A percentile compares a stretch with the other conserved stretches of the same genome.
phyloP scores from a whole-genome alignment of 441 rosid genomes.

The Erodium moschatum region DNA sequence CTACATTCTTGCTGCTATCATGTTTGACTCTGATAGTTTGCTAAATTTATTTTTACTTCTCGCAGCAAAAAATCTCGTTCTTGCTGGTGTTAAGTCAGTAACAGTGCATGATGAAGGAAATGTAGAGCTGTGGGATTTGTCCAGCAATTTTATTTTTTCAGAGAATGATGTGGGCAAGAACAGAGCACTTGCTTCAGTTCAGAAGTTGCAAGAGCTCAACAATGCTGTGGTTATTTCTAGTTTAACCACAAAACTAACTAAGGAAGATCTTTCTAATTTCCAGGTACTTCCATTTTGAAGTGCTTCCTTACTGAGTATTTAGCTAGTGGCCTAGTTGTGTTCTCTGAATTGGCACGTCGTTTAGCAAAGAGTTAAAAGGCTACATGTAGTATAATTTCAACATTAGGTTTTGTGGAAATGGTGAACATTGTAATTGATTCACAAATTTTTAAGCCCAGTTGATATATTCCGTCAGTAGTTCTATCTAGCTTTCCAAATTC shows the following conservation, averaged over 20 bases:
- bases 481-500: no score
- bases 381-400: not conserved
- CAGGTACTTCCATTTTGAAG: slow-evolving; percentile 36
- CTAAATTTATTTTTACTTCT: not conserved
- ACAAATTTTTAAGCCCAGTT: no score
- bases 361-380: not conserved
- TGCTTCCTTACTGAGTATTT: not conserved
- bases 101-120: slow-evolving; percentile 68
- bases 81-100: slow-evolving; percentile 89
- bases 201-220: slow-evolving; percentile 81
- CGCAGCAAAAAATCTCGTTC: slow-evolving; percentile 79
- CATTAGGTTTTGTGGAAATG: no score
- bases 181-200: slow-evolving; percentile 76
- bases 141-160: slow-evolving; percentile 64
- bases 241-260: slow-evolving; percentile 51
- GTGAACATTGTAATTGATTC: no score
- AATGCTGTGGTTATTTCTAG: slow-evolving; percentile 61
- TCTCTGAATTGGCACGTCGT: not conserved
- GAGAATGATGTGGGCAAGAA: slow-evolving; percentile 78
- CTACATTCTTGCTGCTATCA: no score
- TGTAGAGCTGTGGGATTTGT: slow-evolving; percentile 81
- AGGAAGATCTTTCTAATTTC: slow-evolving; percentile 60
- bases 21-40: not conserved
- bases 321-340: not conserved
- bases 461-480: no score